Percentiles rank a stretch among this genome's conserved stretches.
These are phyloP conservation scores for Tubosaeta sp. DNA, from an alignment of 768 basidiomycete genomes.

Conservation along the genomic window DNA sequence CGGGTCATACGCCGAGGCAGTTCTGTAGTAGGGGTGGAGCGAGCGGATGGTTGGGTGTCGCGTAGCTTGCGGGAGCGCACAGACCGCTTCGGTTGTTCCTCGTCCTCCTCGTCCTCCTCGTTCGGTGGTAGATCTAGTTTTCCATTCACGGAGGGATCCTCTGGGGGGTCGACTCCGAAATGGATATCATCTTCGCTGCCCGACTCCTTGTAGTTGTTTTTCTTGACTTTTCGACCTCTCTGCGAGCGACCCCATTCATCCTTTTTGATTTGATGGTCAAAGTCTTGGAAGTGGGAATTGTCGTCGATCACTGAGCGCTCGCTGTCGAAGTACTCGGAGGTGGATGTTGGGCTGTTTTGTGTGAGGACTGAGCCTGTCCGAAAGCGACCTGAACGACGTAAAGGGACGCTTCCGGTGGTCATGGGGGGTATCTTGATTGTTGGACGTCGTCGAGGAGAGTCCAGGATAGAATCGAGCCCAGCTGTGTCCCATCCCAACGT, in stretches of 20 bases:
- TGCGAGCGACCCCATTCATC: conserved; percentile 22
- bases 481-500: conserved; percentile 15
- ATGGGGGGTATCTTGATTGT: conserved; percentile 24
- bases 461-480: conserved; percentile 14
- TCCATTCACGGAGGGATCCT: conserved; percentile 16
- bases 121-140: conserved; percentile 18
- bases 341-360: conserved; percentile 24
- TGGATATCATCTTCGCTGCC: conserved; percentile 39
- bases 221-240: conserved; percentile 40
- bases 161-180: conserved; percentile 11
- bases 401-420: conserved; percentile 6
- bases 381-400: conserved; percentile 25
- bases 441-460: conserved; percentile 17
- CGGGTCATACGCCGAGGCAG: conserved; percentile 17
- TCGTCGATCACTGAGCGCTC: conserved; percentile 32
- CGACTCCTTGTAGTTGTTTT: conserved; percentile 42
- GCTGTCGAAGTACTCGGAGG: conserved; percentile 32
- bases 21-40: not conserved
- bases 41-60: conserved; percentile 21
- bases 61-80: conserved; percentile 20
- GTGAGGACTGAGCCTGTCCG: conserved; percentile 20
- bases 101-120: conserved; percentile 31
- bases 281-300: conserved; percentile 1
- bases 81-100: conserved; percentile 17
- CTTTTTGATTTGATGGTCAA: conserved; percentile 1